These are phyloP conservation scores for Jacaranda mimosifolia DNA, from an alignment of 257 asterid species.

Conservation along the genomic window DNA sequence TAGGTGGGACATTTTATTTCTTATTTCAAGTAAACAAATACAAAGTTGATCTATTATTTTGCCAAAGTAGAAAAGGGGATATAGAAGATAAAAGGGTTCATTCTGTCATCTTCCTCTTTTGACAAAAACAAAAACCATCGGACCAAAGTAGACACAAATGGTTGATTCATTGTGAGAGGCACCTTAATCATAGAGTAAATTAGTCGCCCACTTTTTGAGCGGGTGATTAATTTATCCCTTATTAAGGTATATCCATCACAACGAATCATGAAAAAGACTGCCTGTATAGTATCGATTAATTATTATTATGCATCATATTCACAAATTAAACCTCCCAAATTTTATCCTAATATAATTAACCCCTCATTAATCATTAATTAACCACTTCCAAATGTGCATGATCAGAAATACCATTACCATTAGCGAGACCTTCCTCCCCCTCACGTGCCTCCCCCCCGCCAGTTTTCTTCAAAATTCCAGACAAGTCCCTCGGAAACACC, in stretches of 20 bases:
- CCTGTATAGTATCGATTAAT: not conserved
- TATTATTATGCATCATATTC: conserved; percentile 45
- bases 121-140: conserved; percentile 13
- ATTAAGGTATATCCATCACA: conserved; percentile 39
- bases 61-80: not conserved
- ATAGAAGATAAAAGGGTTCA: not conserved
- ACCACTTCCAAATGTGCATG: conserved; percentile 17
- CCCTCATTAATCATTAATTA: conserved; percentile 1
- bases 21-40: conserved; percentile 31
- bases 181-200: conserved; percentile 20
- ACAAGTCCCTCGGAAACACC: conserved; percentile 54
- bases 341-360: not conserved
- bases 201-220: not conserved
- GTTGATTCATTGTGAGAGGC: conserved; percentile 40
- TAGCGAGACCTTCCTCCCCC: not conserved
- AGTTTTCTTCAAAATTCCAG: conserved; percentile 40
- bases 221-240: conserved; percentile 13
- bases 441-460: conserved; percentile 12
- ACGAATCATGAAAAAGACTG: conserved; percentile 30
- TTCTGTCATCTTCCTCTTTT: conserved; percentile 20
- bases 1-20: conserved; percentile 23
- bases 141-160: conserved; percentile 6
- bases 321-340: conserved; percentile 34
- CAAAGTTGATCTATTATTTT: conserved; percentile 1
- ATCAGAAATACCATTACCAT: conserved; percentile 10